Base-by-base conservation (phyloP, 352 stramenopile genomes). In the Phytopythium delawarense region DNA sequence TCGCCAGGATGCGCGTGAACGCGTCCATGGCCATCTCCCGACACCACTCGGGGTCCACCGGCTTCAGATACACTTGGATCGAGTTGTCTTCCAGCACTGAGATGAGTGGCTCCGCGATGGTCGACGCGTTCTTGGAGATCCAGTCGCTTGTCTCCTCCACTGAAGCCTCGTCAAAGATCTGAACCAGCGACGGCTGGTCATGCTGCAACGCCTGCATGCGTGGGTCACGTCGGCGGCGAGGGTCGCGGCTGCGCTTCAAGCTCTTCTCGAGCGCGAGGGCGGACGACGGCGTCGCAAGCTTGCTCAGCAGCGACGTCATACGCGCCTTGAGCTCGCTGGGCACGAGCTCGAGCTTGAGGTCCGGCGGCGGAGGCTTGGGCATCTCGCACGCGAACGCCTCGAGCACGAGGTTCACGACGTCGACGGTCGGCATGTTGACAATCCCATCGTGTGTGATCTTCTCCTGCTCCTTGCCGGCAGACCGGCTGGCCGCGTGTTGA, bases 71-170 rank as follows among this genome's bases (percentile, higher is more conserved):
- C 46, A 94, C 82, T 60, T 90, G 81, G 21, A 94, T 70, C 23
- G 78, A 71, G 59, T 92, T 91, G 62, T 91, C 78, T 42, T 94
- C 82, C 4, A 78, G 79, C 9, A 94, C 74, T 18, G 82, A 88
- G 32, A 94, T 81, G 12, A 94, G 64, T 20, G 85, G 85, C 57
- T 94, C 85, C n/a, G 81, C 82, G 44, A 90, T 80, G 0, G 85
- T 88, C 45, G 84, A 78, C 51, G 85, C 77, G 61, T 94, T 92
- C 61, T 88, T 90, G 18, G 81, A 90, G 57, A 94, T 77, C 79
- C 84, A 91, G 58, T 92, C 80, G 52, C 78, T 84, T 20, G 86
- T 70, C 66, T 89, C 78, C 42, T 94, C 85, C 1, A 87, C 50
- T 2, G 53, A 57, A 13, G 76, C 73, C 1, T 88, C 81, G 44